Evolutionary conservation across 176 grass and related monocot genomes (phyloP).

Genomic region (Oryza meyeriana): DNA sequence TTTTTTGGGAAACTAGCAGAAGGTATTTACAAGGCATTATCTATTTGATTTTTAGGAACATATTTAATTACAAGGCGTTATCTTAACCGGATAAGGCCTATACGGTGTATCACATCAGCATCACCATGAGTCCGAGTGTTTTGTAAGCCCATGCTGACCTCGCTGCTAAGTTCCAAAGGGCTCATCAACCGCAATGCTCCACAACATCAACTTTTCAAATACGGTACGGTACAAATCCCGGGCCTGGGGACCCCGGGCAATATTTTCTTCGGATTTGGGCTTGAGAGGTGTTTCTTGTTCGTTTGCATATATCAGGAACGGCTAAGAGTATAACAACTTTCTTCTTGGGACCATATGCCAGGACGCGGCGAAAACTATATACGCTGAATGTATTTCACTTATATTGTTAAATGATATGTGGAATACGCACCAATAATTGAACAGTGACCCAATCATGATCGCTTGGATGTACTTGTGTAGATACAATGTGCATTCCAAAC

Average conservation of each 20-base stretch:
- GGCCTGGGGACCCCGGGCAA: background rate
- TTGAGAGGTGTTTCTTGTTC: background rate
- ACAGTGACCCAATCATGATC: background rate
- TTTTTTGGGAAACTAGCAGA: background rate
- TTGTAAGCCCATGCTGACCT: constrained; percentile 41
- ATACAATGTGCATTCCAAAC: background rate
- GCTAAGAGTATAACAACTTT: background rate
- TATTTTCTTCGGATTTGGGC: background rate
- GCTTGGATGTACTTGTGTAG: background rate
- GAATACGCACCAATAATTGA: background rate
- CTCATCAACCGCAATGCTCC: constrained; percentile 32
- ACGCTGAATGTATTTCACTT: background rate
- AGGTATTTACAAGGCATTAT: background rate
- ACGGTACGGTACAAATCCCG: background rate
- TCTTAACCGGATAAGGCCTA: constrained; percentile 25
- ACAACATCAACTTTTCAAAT: constrained; percentile 16
- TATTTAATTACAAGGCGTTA: background rate
- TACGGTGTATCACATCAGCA: constrained; percentile 11
- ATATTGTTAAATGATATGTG: background rate
- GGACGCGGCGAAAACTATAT: background rate
- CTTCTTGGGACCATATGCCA: background rate
- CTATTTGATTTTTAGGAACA: background rate
- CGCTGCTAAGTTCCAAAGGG: constrained; percentile 29
- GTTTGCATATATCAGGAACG: background rate
- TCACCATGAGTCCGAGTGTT: constrained; percentile 16